Conservation (phyloP, 768 basidiomycete species). For the Xerocomus brunneocitrinus region DNA sequence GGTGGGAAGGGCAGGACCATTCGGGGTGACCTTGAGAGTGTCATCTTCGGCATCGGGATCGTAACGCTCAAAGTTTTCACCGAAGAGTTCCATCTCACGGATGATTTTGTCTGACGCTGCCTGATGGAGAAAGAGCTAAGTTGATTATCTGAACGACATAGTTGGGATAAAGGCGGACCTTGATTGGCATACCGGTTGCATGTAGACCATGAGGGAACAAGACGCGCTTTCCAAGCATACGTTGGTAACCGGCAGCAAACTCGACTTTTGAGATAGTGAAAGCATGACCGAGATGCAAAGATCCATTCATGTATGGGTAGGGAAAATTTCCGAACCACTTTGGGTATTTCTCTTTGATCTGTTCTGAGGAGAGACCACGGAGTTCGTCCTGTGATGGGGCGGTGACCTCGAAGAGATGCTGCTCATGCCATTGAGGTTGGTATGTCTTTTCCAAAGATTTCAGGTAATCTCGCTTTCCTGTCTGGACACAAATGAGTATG, state of each 20-base stretch:
- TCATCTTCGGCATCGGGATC: slow-evolving; percentile 42
- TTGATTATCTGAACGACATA: neutral
- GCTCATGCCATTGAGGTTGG: slow-evolving; percentile 74
- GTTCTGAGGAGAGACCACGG: slow-evolving; percentile 53
- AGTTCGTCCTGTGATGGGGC: slow-evolving; percentile 70
- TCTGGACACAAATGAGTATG: slow-evolving; percentile 44
- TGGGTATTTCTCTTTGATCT: slow-evolving; percentile 74
- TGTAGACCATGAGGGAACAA: slow-evolving; percentile 98
- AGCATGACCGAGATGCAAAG: slow-evolving; percentile 93
- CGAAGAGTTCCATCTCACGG: slow-evolving; percentile 95
- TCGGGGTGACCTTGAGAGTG: slow-evolving; percentile 37
- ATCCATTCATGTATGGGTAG: slow-evolving; percentile 98
- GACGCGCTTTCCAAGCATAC: slow-evolving; percentile 90
- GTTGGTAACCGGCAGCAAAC: slow-evolving; percentile 91
- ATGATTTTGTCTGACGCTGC: slow-evolving; percentile 97
- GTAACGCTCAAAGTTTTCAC: slow-evolving; percentile 73
- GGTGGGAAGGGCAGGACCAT: slow-evolving; percentile 36
- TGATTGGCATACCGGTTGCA: slow-evolving; percentile 99
- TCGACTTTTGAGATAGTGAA: slow-evolving; percentile 99
- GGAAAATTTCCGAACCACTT: slow-evolving; percentile 99
- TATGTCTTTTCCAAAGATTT: slow-evolving; percentile 79
- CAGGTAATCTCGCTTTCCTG: slow-evolving; percentile 88
- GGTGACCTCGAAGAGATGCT: slow-evolving; percentile 78
- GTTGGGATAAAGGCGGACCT: slow-evolving; percentile 51
- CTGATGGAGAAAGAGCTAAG: slow-evolving; percentile 37